These are phyloP conservation scores for Pestalotiopsis sp. DNA, from an alignment of 2,329 filamentous ascomycete species.

Conservation along the genomic window DNA sequence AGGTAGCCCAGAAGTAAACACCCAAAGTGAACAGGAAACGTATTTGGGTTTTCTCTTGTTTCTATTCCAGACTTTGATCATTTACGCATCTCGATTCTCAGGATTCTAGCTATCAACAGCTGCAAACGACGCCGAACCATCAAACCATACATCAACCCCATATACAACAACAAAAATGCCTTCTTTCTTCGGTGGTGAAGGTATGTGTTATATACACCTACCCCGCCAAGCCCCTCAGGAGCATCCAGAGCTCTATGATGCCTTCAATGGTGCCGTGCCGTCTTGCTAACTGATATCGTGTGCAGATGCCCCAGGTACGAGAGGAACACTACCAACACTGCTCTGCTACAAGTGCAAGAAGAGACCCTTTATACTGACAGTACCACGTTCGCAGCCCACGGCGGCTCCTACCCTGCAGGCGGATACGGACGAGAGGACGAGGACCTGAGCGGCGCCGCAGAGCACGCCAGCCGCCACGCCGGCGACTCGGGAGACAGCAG, in stretches of 20 bases:
- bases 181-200: slow-evolving; percentile 5
- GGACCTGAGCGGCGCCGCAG: slow-evolving; percentile 49
- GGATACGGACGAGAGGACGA: slow-evolving; percentile 42
- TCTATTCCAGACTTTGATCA: not conserved
- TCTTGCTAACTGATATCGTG: not conserved
- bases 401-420: slow-evolving; percentile 33
- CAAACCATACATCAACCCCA: not conserved
- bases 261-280: not conserved
- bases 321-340: not conserved
- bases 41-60: not conserved
- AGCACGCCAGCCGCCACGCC: slow-evolving; percentile 49
- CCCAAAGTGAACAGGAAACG: not conserved
- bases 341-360: not conserved
- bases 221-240: not conserved
- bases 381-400: slow-evolving; percentile 23
- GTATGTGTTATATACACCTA: not conserved
- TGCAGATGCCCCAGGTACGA: not conserved
- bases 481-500: slow-evolving; percentile 48
- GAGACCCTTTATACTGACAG: not conserved
- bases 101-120: not conserved
- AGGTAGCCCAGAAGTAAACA: not conserved
- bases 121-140: not conserved
- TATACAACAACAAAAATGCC: not conserved
- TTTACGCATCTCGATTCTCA: not conserved
- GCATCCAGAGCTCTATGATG: not conserved